Evolutionary conservation across 306 rosid species (phyloP), one percentile per base, ranked within the genome.

Genomic region (Dicorynia guianensis): DNA sequence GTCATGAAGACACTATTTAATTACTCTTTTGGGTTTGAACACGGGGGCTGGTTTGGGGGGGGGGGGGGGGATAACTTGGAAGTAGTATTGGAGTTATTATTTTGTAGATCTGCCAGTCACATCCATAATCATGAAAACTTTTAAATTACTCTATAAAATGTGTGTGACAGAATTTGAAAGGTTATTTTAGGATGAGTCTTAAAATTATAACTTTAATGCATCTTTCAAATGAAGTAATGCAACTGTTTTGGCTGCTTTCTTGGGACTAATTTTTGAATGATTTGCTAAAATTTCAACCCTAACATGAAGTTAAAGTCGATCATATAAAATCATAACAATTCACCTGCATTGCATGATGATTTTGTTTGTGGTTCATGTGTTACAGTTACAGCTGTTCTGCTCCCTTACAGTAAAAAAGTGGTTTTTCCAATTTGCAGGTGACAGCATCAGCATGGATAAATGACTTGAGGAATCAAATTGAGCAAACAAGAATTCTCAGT

Each of bases 401-500:
- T 54, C 59, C 65, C 38, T 43, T 25, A 15, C 20, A n/a, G 50
- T 69, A 15, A 59, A 58, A 33, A 59, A 58, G 8, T 65, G 58
- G 46, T 25, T 70, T 60, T 48, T 61, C 69, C 54, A 42, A 13
- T 71, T 63, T 79, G 67, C 84, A 94, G 98, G 97, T 94, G 78
- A 94, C 95, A 44, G 97, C 98, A 46, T 94, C 97, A 62, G 98
- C 98, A 60, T 94, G 98, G 97, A 81, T 94, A 77, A 94, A 90
- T 85, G 97, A 94, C 85, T 88, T 92, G 79, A 90, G 96, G 85
- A 90, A 87, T 89, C 97, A 92, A 81, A 92, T 94, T 61, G 97
- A 92, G 80, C 92, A 80, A 56, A 92, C 99, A 53, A 85, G 99
- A 82, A 95, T 95, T 62, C 96, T 95, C 34, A 95, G 97, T 68